Evolutionary conservation across 2,329 filamentous ascomycete genomes (phyloP).

Genomic region (Cadophora sp.): DNA sequence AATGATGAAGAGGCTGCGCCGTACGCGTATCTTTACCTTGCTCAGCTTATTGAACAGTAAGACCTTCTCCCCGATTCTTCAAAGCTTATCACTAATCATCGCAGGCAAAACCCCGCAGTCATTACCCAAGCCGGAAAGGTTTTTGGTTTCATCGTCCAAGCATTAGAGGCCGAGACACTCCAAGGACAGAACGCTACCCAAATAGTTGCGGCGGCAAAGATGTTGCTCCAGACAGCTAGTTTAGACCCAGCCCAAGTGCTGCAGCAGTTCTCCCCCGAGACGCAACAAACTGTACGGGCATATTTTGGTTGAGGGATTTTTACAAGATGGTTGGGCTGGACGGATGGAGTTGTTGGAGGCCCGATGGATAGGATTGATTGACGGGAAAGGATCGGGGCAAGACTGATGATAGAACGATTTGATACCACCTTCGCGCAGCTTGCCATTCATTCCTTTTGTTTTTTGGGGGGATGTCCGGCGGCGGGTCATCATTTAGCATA

Average conservation of each 20-base stretch:
- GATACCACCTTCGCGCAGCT: conserved; percentile 41
- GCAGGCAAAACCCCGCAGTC: conserved; percentile 84
- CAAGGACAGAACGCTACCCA: conserved; percentile 82
- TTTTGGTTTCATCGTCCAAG: conserved; percentile 85
- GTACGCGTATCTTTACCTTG: conserved; percentile 91
- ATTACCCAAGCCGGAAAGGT: conserved; percentile 78
- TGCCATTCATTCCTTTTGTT: conserved; percentile 25
- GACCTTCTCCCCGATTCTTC: conserved; percentile 49
- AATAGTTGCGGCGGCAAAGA: conserved; percentile 80
- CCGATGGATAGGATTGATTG: conserved; percentile 20
- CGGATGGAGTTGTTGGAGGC: conserved; percentile 18
- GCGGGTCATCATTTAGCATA: conserved; percentile 37
- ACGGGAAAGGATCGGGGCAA: conserved; percentile 20
- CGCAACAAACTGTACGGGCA: conserved; percentile 79
- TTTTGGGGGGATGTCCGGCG: conserved; percentile 29
- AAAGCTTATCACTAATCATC: conserved; percentile 39
- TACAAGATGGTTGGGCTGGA: conserved; percentile 8
- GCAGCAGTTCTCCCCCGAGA: conserved; percentile 76
- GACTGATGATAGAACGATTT: conserved; percentile 39
- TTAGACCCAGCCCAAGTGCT: conserved; percentile 80
- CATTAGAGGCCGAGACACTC: conserved; percentile 88
- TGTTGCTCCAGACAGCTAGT: conserved; percentile 74
- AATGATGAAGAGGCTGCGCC: conserved; percentile 98
- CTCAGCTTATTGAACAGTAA: conserved; percentile 93
- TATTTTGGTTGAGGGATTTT: conserved; percentile 69